Percentiles rank a stretch among this genome's conserved stretches.
Evolutionary conservation across 495 filamentous ascomycete genomes (phyloP).

Genomic region (Chaetomium cochliodes): DNA sequence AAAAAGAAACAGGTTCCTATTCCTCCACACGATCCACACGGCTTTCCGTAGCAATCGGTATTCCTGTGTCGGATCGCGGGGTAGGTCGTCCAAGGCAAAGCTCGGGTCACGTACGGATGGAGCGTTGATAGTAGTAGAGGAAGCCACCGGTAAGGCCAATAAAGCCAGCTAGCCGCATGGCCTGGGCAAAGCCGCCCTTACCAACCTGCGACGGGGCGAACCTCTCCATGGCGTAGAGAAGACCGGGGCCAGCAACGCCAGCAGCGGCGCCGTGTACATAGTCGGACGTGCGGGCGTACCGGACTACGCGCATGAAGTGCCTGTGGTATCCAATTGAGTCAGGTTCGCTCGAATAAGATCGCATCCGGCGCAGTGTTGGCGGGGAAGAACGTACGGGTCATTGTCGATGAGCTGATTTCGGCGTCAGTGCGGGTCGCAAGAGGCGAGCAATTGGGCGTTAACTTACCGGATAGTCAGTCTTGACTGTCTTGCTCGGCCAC

Average conservation of each 20-base stretch:
- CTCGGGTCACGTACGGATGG: constrained; percentile 48
- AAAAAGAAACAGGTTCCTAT: too few relatives aligned
- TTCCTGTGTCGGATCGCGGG: background rate
- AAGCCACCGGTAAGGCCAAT: constrained; percentile 74
- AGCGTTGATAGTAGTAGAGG: constrained; percentile 73
- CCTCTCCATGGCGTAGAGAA: constrained; percentile 76
- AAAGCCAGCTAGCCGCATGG: constrained; percentile 74
- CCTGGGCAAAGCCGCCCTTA: constrained; percentile 72
- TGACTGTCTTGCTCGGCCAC: constrained; percentile 69
- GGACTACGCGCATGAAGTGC: constrained; percentile 82
- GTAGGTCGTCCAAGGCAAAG: background rate
- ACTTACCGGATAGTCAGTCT: constrained; percentile 79
- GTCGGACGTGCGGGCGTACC: constrained; percentile 82
- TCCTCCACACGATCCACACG: background rate
- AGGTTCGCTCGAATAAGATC: constrained; percentile 16
- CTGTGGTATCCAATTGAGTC: constrained; percentile 47
- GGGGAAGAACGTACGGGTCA: constrained; percentile 75
- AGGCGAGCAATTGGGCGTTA: background rate
- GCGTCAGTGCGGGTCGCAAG: constrained; percentile 9
- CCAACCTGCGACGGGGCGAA: constrained; percentile 77
- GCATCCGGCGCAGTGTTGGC: background rate
- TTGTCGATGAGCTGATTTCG: constrained; percentile 83
- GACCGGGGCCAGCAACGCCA: constrained; percentile 64
- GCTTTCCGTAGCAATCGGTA: background rate
- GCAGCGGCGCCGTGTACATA: constrained; percentile 67